These are phyloP conservation scores for Epichloe hybrida DNA, from an alignment of 2,329 filamentous ascomycete genomes.

Conservation along the genomic window DNA sequence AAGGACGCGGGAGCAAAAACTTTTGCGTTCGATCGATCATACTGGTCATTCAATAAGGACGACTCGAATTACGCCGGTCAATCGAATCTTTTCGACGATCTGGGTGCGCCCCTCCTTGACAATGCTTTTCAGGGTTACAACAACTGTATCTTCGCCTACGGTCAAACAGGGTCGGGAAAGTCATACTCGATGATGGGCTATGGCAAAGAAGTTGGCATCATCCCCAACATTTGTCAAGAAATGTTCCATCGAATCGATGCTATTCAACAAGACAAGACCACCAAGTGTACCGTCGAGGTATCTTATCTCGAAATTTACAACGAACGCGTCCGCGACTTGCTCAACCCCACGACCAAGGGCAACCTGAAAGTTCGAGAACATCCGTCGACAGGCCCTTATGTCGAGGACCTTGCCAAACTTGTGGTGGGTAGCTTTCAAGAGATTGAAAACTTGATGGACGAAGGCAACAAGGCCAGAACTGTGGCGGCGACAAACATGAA, in stretches of 20 bases:
- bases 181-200: slow-evolving; percentile 99
- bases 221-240: slow-evolving; percentile 90
- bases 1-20: slow-evolving; percentile 66
- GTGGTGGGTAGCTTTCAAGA: slow-evolving; percentile 88
- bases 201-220: slow-evolving; percentile 87
- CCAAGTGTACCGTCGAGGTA: slow-evolving; percentile 88
- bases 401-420: slow-evolving; percentile 92
- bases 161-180: slow-evolving; percentile 95
- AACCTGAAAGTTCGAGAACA: slow-evolving; percentile 96
- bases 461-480: slow-evolving; percentile 96
- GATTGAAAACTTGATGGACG: slow-evolving; percentile 97
- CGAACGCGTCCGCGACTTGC: slow-evolving; percentile 84
- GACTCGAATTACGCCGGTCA: slow-evolving; percentile 81
- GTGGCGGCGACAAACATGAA: slow-evolving; percentile 99
- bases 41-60: slow-evolving; percentile 89
- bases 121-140: slow-evolving; percentile 99
- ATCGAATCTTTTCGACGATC: slow-evolving; percentile 73
- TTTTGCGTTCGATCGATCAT: slow-evolving; percentile 93
- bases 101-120: slow-evolving; percentile 82
- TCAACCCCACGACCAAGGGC: slow-evolving; percentile 90
- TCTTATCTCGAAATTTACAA: slow-evolving; percentile 99
- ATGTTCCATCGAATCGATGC: slow-evolving; percentile 82
- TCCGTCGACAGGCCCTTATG: slow-evolving; percentile 92
- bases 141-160: slow-evolving; percentile 99
- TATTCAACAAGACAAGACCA: slow-evolving; percentile 58